Evolutionary conservation across 1,284 basidiomycete genomes (phyloP), one percentile per base, ranked within the genome.

Genomic region (Moesziomyces antarcticus): DNA sequence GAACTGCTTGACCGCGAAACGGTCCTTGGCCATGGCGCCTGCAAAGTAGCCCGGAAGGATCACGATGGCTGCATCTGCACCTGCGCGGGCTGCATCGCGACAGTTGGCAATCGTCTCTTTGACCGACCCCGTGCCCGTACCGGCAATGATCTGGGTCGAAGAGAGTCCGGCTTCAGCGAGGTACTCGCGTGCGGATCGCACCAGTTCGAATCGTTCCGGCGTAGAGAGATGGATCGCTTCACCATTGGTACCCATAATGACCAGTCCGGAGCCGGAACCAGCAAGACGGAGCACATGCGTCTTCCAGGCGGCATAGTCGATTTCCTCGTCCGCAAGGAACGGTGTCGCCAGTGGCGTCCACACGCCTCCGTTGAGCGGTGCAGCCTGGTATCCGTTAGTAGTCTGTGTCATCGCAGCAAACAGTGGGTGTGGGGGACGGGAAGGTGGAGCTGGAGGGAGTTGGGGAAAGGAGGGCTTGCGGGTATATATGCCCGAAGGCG

Each of bases 261-360:
- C 86, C 20, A 92, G 92, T 27, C 86, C 87, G 67, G 93, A 90
- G 42, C 92, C 92, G 20, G 90, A 91, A 51, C 86, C 86, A 5
- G 91, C 92, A 55, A 91, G 86, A 50, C 88, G 88, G 50, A 90
- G 85, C 50, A 93, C 87, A 85, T 95, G 93, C n/a, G 86, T 85
- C 79, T 90, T 87, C 79, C 94, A 91, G 0, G 90, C 85, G 14
- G 87, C 86, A 46, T 93, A 82, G 85, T 95, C 93, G 68, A 95
- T 88, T 78, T 94, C 92, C 84, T 95, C 92, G 51, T 89, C 87
- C 43, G 87, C 86, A 9, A 90, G 85, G 86, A 94, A 94, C 86
- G 95, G 95, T 11, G 92, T 90, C 11, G 91, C 93, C 78, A 93
- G 89, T 24, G 93, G 93, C 13, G 92, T 91, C 85, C 89, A 94